Evolutionary conservation across 2,329 filamentous ascomycete genomes (phyloP).

Genomic region (Gnomoniopsis smithogilvyi): DNA sequence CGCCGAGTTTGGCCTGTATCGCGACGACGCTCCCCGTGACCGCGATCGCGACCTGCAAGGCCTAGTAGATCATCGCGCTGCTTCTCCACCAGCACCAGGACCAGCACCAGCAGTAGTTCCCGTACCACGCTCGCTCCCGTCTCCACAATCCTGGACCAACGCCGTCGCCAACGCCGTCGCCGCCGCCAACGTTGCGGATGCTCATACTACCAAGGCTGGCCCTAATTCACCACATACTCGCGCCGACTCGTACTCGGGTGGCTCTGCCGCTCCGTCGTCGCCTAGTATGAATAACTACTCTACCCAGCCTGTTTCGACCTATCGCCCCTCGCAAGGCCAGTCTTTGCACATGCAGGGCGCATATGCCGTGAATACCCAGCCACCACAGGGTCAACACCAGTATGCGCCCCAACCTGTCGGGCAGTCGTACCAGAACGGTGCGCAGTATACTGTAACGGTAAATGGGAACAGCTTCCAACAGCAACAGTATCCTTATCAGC

Average conservation of each 20-base stretch:
- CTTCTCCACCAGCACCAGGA: conserved; percentile 19
- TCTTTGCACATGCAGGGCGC: conserved; percentile 15
- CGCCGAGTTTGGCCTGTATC: conserved; percentile 32
- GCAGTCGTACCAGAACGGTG: conserved; percentile 3
- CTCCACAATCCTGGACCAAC: conserved; percentile 18
- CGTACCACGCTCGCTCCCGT: conserved; percentile 3
- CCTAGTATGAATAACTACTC: conserved; percentile 8
- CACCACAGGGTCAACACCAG: not conserved
- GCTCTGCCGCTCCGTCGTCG: not conserved
- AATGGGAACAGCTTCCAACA: conserved; percentile 9
- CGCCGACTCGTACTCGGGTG: not conserved
- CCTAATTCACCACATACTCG: not conserved
- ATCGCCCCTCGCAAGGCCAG: conserved; percentile 6
- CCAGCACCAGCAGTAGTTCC: not conserved
- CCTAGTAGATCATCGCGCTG: not conserved
- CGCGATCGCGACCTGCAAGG: conserved; percentile 15
- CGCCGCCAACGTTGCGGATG: not conserved
- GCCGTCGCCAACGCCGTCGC: conserved; percentile 7
- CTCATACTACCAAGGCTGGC: not conserved
- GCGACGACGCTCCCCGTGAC: not conserved
- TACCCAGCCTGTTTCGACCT: conserved; percentile 7
- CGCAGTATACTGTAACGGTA: conserved; percentile 1
- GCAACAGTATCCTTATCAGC: not conserved
- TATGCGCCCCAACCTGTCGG: not conserved
- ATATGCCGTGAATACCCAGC: conserved; percentile 9